These are phyloP conservation scores for Chenopodium formosanum DNA, from an alignment of 148 eudicot species.

Conservation along the genomic window DNA sequence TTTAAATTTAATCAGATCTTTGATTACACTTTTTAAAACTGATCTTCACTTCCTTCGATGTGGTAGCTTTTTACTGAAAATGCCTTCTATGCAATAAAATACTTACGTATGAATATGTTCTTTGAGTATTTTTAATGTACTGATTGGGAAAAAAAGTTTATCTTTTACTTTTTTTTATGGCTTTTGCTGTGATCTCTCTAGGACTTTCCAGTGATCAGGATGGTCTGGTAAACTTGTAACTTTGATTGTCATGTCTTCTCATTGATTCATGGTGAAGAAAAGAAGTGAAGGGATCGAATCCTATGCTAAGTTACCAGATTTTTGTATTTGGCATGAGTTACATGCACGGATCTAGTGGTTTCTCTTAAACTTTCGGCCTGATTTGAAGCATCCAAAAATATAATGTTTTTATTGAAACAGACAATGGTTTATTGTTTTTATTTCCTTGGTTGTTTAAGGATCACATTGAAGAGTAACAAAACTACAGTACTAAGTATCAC, in stretches of 20 bases:
- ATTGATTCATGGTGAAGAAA: slow-evolving; percentile 6
- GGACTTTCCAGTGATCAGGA: background rate
- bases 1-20: slow-evolving; percentile 8
- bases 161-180: background rate
- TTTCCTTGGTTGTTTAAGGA: background rate
- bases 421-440: background rate
- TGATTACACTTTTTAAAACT: slow-evolving; percentile 3
- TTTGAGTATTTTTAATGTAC: background rate
- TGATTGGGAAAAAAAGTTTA: slow-evolving; percentile 10
- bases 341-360: background rate
- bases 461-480: background rate
- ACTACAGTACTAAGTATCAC: background rate
- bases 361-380: background rate
- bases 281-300: background rate
- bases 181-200: slow-evolving; percentile 12
- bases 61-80: slow-evolving; percentile 23
- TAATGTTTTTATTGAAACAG: background rate
- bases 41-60: slow-evolving; percentile 30
- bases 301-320: background rate
- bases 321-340: background rate
- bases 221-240: slow-evolving; percentile 10
- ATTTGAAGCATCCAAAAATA: background rate
- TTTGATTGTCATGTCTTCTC: background rate
- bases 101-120: slow-evolving; percentile 3
- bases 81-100: background rate